Base-by-base conservation (phyloP, 75 land plant species). In the Pinus albicaulis region DNA sequence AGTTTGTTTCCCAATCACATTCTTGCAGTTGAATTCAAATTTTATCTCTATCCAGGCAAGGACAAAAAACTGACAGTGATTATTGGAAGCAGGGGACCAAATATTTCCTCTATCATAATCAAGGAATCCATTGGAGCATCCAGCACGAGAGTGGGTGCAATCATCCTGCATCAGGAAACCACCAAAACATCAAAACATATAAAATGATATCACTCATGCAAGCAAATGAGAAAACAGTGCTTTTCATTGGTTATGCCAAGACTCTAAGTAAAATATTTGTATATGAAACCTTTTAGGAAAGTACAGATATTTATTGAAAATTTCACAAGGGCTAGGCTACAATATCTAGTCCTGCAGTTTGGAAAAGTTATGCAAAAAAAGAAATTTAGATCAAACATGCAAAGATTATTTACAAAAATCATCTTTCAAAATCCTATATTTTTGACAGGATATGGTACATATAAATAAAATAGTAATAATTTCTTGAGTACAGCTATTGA, bases 31-130 rank as follows among this genome's bases (percentile, higher is more conserved):
- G 19, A 34, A 26, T 63, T 15, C 22, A 22, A 13, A 13, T 38
- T 68, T 38, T 68, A 38, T 68, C 10, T 23, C 34, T 20, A 17
- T 3, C 22, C 19, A 41, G 5, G 71, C 48, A 41, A 10, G 22
- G 23, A 23, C 19, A 28, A 14, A 77, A 13, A 63, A 20, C 82
- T 65, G 74, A 92, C 94, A 62, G 84, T 82, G 68, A 92, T 17
- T 31, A 92, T 90, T 12, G 94, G 91, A 76, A 93, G 91, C 25
- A 93, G 73, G 1, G 95, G 95, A 52, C 95, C 95, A 79, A 91
- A 93, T 38, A 93, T 93, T 81, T 93, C 95, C 61, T 93, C 95
- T 41, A 36, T 83, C 95, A 93, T 91, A 64, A 93, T 83, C 56
- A 81, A 28, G 24, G 95, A 91, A 68, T 93, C 88, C 69, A 73